Evolutionary conservation across 1,284 basidiomycete species (phyloP).

Genomic region (Malassezia slooffiae): DNA sequence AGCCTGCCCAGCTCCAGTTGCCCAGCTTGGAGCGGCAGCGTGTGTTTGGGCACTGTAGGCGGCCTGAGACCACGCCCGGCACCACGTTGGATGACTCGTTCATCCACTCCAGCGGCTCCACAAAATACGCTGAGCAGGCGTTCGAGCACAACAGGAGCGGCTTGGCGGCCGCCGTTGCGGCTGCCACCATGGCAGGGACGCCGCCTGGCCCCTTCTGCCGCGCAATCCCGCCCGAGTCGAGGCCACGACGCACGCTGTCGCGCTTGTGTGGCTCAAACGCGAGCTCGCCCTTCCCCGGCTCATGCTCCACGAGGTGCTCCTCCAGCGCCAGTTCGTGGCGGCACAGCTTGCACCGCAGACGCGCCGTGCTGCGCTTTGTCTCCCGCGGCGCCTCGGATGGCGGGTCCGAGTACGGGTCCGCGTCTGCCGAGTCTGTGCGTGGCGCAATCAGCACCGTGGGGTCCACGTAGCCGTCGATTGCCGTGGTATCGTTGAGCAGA

Average conservation of each 20-base stretch:
- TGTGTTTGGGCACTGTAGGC: conserved; percentile 78
- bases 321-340: conserved; percentile 31
- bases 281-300: conserved; percentile 34
- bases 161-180: too few species aligned
- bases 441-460: conserved; percentile 3
- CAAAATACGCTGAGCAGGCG: conserved; percentile 86
- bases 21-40: conserved; percentile 84
- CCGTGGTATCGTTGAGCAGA: conserved; percentile 45
- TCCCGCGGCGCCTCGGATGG: conserved; percentile 16
- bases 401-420: conserved; percentile 25
- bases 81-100: conserved; percentile 55
- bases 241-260: conserved; percentile 11
- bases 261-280: conserved; percentile 35
- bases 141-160: too few species aligned
- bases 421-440: not conserved
- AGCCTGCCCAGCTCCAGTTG: conserved; percentile 92
- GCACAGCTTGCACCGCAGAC: conserved; percentile 38
- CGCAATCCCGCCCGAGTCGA: not conserved
- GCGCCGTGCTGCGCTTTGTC: conserved; percentile 11
- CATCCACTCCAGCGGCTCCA: conserved; percentile 99
- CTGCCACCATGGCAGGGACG: not conserved
- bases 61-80: conserved; percentile 66
- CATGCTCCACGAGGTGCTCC: conserved; percentile 39
- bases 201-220: not conserved
- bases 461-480: conserved; percentile 15